phyloP scores from a whole-genome alignment of 208 protist genomes.

The Crithidia sp. region DNA sequence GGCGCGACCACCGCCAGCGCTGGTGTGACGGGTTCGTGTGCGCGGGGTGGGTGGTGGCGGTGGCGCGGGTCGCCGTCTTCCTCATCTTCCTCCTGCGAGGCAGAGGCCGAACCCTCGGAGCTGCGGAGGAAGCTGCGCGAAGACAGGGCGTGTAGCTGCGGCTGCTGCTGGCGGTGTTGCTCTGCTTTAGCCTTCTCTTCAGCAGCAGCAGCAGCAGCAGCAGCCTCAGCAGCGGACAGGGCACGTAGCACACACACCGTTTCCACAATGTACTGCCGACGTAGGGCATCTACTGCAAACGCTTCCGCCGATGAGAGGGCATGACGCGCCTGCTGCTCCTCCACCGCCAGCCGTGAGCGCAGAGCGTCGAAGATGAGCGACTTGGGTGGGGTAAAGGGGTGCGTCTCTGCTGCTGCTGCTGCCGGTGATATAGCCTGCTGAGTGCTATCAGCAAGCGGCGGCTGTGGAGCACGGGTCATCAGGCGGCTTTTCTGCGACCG shows the following conservation, averaged over 20 bases:
- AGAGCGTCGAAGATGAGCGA: conserved; percentile 13
- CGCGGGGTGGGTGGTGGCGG: background rate
- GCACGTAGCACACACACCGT: conserved; percentile 18
- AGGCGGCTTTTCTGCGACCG: background rate
- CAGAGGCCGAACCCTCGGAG: background rate
- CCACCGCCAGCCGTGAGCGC: background rate
- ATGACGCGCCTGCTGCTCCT: conserved; percentile 8
- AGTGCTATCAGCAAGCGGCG: too few species aligned
- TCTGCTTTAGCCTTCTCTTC: background rate
- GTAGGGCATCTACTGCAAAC: conserved; percentile 8
- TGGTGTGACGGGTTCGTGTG: conserved; percentile 12
- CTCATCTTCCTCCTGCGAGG: background rate
- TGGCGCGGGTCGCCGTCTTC: background rate
- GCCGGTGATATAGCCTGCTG: background rate
- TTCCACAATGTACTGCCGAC: conserved; percentile 23
- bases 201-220: background rate
- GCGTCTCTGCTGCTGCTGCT: background rate
- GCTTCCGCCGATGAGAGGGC: background rate
- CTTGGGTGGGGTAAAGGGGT: conserved; percentile 30
- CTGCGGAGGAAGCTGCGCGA: conserved; percentile 2
- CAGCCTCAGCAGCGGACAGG: background rate
- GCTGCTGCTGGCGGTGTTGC: background rate
- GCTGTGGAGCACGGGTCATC: background rate
- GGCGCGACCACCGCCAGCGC: background rate
- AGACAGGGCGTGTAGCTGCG: background rate